A percentile compares a stretch with the other conserved stretches of the same genome.
Conservation (phyloP, 2,329 filamentous ascomycete species). For the Arthrobotrys iridis region DNA sequence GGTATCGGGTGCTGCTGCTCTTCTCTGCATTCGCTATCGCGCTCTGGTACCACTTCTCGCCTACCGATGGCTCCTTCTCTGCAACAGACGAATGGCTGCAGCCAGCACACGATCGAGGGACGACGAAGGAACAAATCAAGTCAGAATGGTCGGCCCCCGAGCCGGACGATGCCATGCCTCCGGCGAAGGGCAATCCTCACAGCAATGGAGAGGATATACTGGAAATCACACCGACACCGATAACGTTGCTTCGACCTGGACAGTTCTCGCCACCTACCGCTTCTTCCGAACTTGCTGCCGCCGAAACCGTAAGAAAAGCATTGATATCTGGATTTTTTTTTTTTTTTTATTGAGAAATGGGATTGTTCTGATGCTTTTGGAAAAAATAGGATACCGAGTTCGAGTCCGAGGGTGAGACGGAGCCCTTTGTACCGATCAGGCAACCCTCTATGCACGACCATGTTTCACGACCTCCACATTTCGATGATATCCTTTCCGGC, state of each 20-base stretch:
- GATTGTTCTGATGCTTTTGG: neutral
- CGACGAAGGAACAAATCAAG: slow-evolving; percentile 41
- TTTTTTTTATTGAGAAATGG: neutral
- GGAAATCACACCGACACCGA: slow-evolving; percentile 23
- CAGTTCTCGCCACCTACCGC: slow-evolving; percentile 17
- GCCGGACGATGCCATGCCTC: slow-evolving; percentile 51
- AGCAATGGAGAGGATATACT: slow-evolving; percentile 2
- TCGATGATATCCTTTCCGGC: neutral
- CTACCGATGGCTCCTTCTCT: slow-evolving; percentile 35
- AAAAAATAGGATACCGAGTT: neutral
- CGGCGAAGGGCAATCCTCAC: slow-evolving; percentile 43
- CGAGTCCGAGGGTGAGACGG: neutral
- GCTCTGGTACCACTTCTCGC: slow-evolving; percentile 52
- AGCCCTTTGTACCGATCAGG: slow-evolving; percentile 12
- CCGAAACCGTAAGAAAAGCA: neutral
- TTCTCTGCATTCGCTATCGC: slow-evolving; percentile 48
- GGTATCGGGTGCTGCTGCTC: slow-evolving; percentile 46
- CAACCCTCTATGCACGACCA: slow-evolving; percentile 7
- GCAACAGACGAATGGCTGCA: slow-evolving; percentile 41
- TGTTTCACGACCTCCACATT: neutral
- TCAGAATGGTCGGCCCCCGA: slow-evolving; percentile 52
- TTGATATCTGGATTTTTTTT: neutral
- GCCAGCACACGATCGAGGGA: slow-evolving; percentile 45
- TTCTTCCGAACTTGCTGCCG: slow-evolving; percentile 6
- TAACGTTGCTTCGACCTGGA: slow-evolving; percentile 37